Base-by-base conservation (phyloP, 2,329 filamentous ascomycete genomes). In the Cryphonectria carpinicola region DNA sequence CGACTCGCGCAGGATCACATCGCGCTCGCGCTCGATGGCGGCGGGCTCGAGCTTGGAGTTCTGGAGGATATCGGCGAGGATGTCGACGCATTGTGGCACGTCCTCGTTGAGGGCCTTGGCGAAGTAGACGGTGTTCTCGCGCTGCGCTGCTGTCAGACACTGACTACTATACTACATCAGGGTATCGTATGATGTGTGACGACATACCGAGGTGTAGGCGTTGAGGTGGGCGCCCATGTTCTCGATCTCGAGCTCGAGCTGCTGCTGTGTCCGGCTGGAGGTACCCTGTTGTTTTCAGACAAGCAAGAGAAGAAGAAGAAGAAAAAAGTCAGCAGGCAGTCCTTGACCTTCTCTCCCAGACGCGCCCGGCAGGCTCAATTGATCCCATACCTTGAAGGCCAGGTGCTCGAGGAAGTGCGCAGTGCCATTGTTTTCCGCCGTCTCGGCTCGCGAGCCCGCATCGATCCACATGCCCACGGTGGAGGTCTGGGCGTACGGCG, bases 61-160 rank as follows among this genome's bases (percentile, higher is more conserved):
- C 84, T 98, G 96, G 74, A 99, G 93, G 81, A 99, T 99, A 82
- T 99, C 96, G 87, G 96, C 93, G 73, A 99, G 93, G 80, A 99
- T 98, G 84, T 99, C 94, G 83, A 99, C 96, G 81, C 93, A 93
- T 83, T 95, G 93, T 79, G 95, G 95, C 73, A 98, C 94, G 82
- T 99, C 95, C 84, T 92, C 90, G 88, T 99, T 99, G 88, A 99
- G 97, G 75, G 95, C 92, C 87, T 98, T 98, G 84, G 96, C 96
- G 84, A 98, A 99, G 90, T 99, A 99, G 81, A 99, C 96, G 79
- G 96, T 99, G 89, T 98, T 98, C 85, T 99, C 96, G 83, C 96
- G 94, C 95, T 93, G 25, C n/a, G 22, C 49, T 68, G 28, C 35
- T 58, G 79, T 74, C 74, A 73, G 70, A 68, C 49, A 63, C 63